phyloP scores from a whole-genome alignment of 148 eudicot species.

The Nyssa sinensis region DNA sequence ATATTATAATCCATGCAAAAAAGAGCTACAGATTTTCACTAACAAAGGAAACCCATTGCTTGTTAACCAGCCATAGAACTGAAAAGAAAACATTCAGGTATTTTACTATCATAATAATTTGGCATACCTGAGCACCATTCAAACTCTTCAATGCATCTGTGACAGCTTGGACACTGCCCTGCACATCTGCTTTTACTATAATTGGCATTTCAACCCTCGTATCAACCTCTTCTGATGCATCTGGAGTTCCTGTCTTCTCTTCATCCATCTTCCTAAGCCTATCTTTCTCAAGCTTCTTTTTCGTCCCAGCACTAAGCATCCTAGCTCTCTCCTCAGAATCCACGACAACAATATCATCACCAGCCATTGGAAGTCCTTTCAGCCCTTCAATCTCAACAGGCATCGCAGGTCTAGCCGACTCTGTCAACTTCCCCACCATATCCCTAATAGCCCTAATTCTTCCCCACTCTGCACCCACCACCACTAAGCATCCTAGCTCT shows the following conservation, averaged over 20 bases:
- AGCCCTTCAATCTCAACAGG: slow-evolving; percentile 98
- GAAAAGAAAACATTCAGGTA: no score
- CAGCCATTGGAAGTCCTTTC: slow-evolving; percentile 96
- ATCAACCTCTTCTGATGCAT: slow-evolving; percentile 40
- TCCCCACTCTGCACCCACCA: slow-evolving; percentile 95
- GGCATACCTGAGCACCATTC: slow-evolving; percentile 79
- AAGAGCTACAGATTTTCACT: no score
- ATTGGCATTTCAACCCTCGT: slow-evolving; percentile 81
- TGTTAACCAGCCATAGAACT: no score
- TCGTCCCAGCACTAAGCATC: slow-evolving; percentile 98
- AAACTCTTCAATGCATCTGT: slow-evolving; percentile 77
- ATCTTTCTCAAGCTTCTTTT: slow-evolving; percentile 66
- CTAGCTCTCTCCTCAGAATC: slow-evolving; percentile 94
- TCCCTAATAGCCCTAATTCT: slow-evolving; percentile 86
- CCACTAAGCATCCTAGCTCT: slow-evolving; percentile 96
- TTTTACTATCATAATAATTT: background rate
- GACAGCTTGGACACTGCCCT: slow-evolving; percentile 98
- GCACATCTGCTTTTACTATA: slow-evolving; percentile 92
- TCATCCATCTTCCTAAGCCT: slow-evolving; percentile 52
- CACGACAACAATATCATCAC: slow-evolving; percentile 89
- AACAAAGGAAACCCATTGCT: no score
- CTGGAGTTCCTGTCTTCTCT: slow-evolving; percentile 37
- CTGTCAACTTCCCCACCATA: slow-evolving; percentile 52
- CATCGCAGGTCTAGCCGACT: slow-evolving; percentile 75
- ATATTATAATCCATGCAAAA: no score